A percentile compares a stretch with the other conserved stretches of the same genome.
phyloP scores from a whole-genome alignment of 352 stramenopile species.

The Pythium insidiosum region DNA sequence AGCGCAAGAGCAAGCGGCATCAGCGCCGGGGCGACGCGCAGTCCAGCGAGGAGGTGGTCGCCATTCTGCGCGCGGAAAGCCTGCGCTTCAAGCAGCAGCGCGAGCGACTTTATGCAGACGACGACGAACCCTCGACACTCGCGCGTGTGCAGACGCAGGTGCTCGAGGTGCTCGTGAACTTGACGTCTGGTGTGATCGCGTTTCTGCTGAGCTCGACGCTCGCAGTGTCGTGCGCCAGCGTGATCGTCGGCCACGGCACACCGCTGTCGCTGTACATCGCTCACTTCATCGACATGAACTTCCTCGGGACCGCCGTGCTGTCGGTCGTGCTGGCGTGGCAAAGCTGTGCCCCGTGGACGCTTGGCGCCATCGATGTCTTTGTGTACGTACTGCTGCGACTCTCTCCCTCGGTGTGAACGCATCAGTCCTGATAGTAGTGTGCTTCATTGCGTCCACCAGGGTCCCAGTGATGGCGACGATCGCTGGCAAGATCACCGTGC shows the following conservation, averaged over 20 bases:
- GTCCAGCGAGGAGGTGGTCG: conserved; percentile 1
- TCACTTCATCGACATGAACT: conserved; percentile 81
- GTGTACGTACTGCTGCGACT: conserved; percentile 27
- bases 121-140: background rate
- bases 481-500: conserved; percentile 51
- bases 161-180: conserved; percentile 41
- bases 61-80: conserved; percentile 15
- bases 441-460: conserved; percentile 11
- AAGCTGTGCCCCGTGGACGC: conserved; percentile 63
- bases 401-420: too few species aligned
- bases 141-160: conserved; percentile 12
- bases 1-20: conserved; percentile 7
- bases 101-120: background rate
- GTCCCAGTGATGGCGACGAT: conserved; percentile 71
- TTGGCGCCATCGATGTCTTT: conserved; percentile 74
- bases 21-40: background rate
- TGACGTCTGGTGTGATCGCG: conserved; percentile 66
- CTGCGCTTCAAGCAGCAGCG: background rate
- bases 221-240: conserved; percentile 70
- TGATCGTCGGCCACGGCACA: conserved; percentile 61
- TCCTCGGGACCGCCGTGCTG: conserved; percentile 60
- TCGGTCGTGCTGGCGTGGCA: conserved; percentile 69
- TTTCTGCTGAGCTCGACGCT: conserved; percentile 75
- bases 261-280: conserved; percentile 52
- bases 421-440: too few species aligned